These are phyloP conservation scores for Oryza punctata DNA, from an alignment of 176 grass and related monocot genomes.

Conservation along the genomic window DNA sequence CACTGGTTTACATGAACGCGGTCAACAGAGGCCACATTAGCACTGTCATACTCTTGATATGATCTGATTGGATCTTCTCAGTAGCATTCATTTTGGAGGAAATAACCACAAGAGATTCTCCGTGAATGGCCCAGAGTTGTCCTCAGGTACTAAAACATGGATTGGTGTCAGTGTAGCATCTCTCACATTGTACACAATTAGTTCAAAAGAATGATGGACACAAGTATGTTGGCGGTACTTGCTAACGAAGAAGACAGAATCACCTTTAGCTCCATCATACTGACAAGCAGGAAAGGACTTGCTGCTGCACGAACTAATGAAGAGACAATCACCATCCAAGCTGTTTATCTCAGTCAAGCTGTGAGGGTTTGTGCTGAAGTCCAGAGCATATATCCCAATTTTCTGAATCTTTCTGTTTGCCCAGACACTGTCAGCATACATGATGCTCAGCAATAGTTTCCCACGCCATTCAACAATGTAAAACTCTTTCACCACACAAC, in stretches of 20 bases:
- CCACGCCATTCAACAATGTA: background rate
- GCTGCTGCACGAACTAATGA: background rate
- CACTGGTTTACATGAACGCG: background rate
- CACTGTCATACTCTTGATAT: background rate
- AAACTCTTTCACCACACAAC: background rate
- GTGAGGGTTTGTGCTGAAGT: background rate
- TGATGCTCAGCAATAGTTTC: background rate
- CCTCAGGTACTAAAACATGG: background rate
- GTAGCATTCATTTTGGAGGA: background rate
- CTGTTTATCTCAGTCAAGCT: background rate
- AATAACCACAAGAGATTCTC: background rate
- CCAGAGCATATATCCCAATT: background rate
- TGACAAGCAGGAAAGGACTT: slow-evolving; percentile 32
- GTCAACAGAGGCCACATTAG: background rate
- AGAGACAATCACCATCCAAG: slow-evolving; percentile 5
- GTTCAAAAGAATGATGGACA: background rate
- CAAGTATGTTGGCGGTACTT: background rate
- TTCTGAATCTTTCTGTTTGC: background rate
- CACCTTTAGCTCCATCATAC: slow-evolving; percentile 13
- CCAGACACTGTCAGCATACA: background rate
- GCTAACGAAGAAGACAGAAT: slow-evolving; percentile 24
- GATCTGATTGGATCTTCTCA: background rate
- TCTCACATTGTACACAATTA: slow-evolving; percentile 10
- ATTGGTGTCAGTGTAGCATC: background rate
- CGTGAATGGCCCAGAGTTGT: background rate